These are phyloP conservation scores for Suillus occidentalis DNA, from an alignment of 768 basidiomycete species.

Conservation along the genomic window DNA sequence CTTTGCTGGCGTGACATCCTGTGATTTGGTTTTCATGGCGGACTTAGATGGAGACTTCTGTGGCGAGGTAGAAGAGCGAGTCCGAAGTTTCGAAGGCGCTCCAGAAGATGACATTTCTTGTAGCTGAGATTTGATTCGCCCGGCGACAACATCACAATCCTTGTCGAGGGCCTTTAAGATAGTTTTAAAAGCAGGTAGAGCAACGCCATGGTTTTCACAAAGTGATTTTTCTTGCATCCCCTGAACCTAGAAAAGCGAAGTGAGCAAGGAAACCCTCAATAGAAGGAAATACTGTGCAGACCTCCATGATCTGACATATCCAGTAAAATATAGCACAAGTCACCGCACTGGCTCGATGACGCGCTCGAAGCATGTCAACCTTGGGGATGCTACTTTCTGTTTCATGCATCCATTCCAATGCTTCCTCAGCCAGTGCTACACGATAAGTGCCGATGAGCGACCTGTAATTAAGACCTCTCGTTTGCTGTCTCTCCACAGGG, in stretches of 20 bases:
- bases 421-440: constrained; percentile 13
- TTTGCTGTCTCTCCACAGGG: not conserved
- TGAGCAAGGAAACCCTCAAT: not conserved
- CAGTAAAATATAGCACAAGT: constrained; percentile 47
- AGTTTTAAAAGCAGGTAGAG: constrained; percentile 19
- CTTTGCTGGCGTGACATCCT: constrained; percentile 23
- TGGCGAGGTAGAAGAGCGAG: constrained; percentile 11
- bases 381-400: constrained; percentile 29
- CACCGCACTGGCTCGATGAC: constrained; percentile 23
- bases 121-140: constrained; percentile 20
- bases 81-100: not conserved
- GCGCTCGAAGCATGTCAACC: constrained; percentile 15
- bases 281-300: constrained; percentile 11
- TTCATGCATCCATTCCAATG: constrained; percentile 35
- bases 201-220: constrained; percentile 18
- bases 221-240: constrained; percentile 22
- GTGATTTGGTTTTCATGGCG: constrained; percentile 16
- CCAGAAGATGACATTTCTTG: constrained; percentile 3
- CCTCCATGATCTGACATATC: constrained; percentile 42
- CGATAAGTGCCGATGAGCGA: constrained; percentile 32
- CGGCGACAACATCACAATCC: constrained; percentile 25
- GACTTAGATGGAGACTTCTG: constrained; percentile 23
- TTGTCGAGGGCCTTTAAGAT: constrained; percentile 22
- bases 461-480: constrained; percentile 26
- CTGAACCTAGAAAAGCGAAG: constrained; percentile 16